Evolutionary conservation across 441 rosid species (phyloP).

Genomic region (Erodium trifolium): DNA sequence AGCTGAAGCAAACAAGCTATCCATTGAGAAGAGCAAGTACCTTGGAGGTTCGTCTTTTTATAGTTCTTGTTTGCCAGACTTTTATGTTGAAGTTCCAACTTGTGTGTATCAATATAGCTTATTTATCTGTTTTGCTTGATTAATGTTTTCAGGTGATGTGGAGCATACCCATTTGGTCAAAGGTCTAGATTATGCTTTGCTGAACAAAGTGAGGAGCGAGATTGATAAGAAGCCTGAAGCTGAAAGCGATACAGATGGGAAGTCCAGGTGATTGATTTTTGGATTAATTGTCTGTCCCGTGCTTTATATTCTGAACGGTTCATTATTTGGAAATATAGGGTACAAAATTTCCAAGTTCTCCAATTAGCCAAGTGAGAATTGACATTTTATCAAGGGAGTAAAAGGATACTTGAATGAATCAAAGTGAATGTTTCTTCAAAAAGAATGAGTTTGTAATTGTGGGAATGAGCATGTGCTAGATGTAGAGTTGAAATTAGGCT

Average conservation of each 20-base stretch:
- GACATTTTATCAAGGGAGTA: constrained; percentile 4
- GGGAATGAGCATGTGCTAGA: not conserved
- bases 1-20: constrained; percentile 72
- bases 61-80: not conserved
- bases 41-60: constrained; percentile 66
- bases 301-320: not conserved
- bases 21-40: constrained; percentile 96
- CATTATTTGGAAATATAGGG: not conserved
- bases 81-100: not conserved
- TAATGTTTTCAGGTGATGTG: constrained; percentile 58
- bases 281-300: not conserved
- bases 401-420: not conserved
- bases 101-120: not conserved
- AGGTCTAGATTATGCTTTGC: constrained; percentile 86
- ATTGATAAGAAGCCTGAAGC: constrained; percentile 80
- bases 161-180: constrained; percentile 98
- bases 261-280: constrained; percentile 42
- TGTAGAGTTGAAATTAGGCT: not conserved
- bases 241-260: constrained; percentile 52
- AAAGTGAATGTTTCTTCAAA: not conserved
- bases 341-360: not conserved
- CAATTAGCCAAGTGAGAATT: not conserved
- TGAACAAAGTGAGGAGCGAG: constrained; percentile 88
- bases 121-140: constrained; percentile 3
- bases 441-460: not conserved